A percentile compares a stretch with the other conserved stretches of the same genome.
Evolutionary conservation across 352 stramenopile species (phyloP).

Genomic region (Peronospora belbahrii): DNA sequence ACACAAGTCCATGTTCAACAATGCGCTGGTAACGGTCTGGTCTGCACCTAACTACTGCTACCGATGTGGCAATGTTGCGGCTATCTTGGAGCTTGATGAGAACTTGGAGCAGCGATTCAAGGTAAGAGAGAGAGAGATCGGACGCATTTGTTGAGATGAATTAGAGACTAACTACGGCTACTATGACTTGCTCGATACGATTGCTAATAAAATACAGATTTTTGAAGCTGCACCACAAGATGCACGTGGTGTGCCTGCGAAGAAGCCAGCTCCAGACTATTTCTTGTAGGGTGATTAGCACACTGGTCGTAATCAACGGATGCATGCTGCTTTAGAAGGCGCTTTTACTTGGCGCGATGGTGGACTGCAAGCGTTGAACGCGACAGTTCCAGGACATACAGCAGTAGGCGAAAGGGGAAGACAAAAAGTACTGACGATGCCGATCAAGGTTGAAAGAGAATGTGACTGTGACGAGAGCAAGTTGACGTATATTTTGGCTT

Average conservation of each 20-base stretch:
- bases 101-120: conserved; percentile 89
- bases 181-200: conserved; percentile 5
- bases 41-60: conserved; percentile 99
- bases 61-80: conserved; percentile 96
- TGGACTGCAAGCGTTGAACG: conserved; percentile 12
- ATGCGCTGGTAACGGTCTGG: conserved; percentile 97
- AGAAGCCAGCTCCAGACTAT: conserved; percentile 98
- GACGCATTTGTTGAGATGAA: conserved; percentile 3
- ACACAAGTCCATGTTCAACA: conserved; percentile 95
- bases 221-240: conserved; percentile 98
- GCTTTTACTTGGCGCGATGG: conserved; percentile 20
- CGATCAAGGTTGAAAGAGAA: conserved; percentile 1
- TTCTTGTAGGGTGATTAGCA: conserved; percentile 88
- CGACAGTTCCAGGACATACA: conserved; percentile 16
- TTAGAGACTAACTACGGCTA: conserved; percentile 7
- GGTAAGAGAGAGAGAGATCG: conserved; percentile 24
- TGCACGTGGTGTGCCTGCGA: conserved; percentile 92
- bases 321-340: conserved; percentile 30
- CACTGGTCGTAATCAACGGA: conserved; percentile 22
- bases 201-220: conserved; percentile 71
- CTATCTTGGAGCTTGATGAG: conserved; percentile 98
- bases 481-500: conserved; percentile 31
- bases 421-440: conserved; percentile 9
- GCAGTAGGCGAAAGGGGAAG: conserved; percentile 2
- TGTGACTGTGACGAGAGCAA: conserved; percentile 11